These are phyloP conservation scores for Chloris gayana DNA, from an alignment of 176 grass and related monocot genomes.

Conservation along the genomic window DNA sequence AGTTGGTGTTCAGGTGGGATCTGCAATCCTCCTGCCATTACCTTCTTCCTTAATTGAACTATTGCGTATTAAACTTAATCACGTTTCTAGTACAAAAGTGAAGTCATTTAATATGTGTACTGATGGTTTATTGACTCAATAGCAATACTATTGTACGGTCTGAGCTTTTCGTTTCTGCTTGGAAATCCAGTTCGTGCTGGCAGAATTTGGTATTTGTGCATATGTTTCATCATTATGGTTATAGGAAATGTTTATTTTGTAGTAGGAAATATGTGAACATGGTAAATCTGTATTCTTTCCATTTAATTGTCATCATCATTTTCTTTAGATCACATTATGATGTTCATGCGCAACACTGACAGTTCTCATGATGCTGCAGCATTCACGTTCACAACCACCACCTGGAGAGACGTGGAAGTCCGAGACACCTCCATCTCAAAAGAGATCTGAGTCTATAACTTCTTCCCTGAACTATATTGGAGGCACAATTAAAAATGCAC, in stretches of 20 bases:
- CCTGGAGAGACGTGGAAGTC: slow-evolving; percentile 42
- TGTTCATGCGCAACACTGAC: slow-evolving; percentile 26
- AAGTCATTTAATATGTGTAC: slow-evolving; percentile 17
- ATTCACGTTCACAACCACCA: slow-evolving; percentile 35
- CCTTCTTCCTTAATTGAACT: slow-evolving; percentile 20
- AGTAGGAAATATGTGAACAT: not conserved
- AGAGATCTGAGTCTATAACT: slow-evolving; percentile 78
- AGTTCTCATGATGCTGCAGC: slow-evolving; percentile 50
- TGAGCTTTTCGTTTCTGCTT: slow-evolving; percentile 22
- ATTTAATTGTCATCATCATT: slow-evolving; percentile 20
- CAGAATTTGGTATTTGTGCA: not conserved
- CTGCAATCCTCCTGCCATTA: slow-evolving; percentile 14
- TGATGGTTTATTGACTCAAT: slow-evolving; percentile 27
- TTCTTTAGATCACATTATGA: slow-evolving; percentile 30
- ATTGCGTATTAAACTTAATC: slow-evolving; percentile 3
- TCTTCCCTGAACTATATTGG: slow-evolving; percentile 94
- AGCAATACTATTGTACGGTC: not conserved
- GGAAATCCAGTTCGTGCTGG: not conserved
- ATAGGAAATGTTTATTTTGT: not conserved
- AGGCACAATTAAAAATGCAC: slow-evolving; percentile 84
- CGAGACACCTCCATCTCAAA: slow-evolving; percentile 77
- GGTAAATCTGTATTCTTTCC: slow-evolving; percentile 4
- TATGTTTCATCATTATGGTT: slow-evolving; percentile 13
- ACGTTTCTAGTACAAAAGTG: not conserved
- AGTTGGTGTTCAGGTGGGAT: slow-evolving; percentile 57